phyloP scores from a whole-genome alignment of 163 green algal genomes.

The Smithsoniella earleae region DNA sequence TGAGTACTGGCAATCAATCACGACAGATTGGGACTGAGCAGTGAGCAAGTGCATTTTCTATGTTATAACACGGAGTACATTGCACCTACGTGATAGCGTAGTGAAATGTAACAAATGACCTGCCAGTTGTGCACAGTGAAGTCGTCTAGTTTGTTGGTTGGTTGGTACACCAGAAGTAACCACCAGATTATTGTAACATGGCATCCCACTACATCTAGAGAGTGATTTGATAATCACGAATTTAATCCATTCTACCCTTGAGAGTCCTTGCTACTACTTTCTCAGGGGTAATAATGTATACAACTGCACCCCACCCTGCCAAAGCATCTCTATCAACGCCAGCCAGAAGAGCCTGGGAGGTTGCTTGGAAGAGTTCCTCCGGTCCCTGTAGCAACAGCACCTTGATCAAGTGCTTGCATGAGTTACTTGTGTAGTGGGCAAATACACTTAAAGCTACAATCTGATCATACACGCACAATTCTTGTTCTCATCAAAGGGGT shows the following conservation, averaged over 20 bases:
- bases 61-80: too few relatives aligned
- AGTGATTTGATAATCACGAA: too few relatives aligned
- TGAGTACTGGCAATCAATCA: too few relatives aligned
- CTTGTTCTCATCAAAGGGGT: not conserved
- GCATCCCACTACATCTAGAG: too few relatives aligned
- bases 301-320: slow-evolving; percentile 85
- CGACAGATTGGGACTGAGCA: too few relatives aligned
- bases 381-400: slow-evolving; percentile 46
- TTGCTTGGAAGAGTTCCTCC: slow-evolving; percentile 95
- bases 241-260: slow-evolving; percentile 86
- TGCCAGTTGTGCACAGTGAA: too few relatives aligned
- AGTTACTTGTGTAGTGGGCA: not conserved
- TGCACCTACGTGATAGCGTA: too few relatives aligned
- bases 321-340: slow-evolving; percentile 89
- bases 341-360: slow-evolving; percentile 81
- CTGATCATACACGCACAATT: not conserved
- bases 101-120: too few relatives aligned
- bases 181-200: too few relatives aligned
- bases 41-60: too few relatives aligned
- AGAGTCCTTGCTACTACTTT: slow-evolving; percentile 74
- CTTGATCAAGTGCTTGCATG: not conserved
- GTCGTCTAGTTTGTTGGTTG: too few relatives aligned
- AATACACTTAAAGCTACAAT: not conserved
- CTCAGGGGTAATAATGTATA: slow-evolving; percentile 91
- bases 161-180: too few relatives aligned